A percentile compares a stretch with the other conserved stretches of the same genome.
Evolutionary conservation across 2,329 filamentous ascomycete genomes (phyloP).

Genomic region (Exophiala xenobiotica): DNA sequence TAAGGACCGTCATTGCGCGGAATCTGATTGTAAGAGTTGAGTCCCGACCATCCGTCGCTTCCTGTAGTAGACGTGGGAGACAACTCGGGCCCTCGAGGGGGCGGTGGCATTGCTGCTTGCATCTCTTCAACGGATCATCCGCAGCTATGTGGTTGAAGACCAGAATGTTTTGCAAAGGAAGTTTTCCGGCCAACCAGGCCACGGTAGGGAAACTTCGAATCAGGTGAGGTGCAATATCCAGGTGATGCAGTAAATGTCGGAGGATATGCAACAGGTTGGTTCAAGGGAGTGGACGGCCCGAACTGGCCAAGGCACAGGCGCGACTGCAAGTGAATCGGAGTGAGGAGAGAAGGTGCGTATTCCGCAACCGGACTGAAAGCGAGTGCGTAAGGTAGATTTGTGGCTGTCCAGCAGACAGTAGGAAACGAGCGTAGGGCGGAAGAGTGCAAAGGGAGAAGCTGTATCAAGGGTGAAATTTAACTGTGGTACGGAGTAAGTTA

Average conservation of each 20-base stretch:
- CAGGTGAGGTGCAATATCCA: conserved; percentile 2
- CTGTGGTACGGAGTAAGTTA: neutral
- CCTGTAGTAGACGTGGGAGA: conserved; percentile 78
- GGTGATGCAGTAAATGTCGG: conserved; percentile 23
- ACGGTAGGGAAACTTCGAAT: neutral
- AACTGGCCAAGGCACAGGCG: conserved; percentile 16
- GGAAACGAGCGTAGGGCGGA: conserved; percentile 12
- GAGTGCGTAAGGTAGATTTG: conserved; percentile 1
- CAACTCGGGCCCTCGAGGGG: conserved; percentile 38
- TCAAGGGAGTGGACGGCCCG: conserved; percentile 19
- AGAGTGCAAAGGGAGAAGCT: neutral
- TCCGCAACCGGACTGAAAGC: neutral
- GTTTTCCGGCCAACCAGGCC: neutral
- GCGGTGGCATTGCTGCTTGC: conserved; percentile 24
- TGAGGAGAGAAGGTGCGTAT: neutral
- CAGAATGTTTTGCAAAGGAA: neutral
- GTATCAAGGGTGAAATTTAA: too few relatives aligned
- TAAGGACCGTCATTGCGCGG: conserved; percentile 43
- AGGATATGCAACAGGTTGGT: conserved; percentile 13
- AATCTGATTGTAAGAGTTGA: conserved; percentile 63
- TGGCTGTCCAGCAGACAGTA: conserved; percentile 25
- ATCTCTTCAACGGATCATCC: conserved; percentile 11
- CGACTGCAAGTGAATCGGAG: conserved; percentile 6
- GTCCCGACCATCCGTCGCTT: conserved; percentile 77
- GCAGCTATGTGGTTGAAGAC: neutral